Evolutionary conservation across 2,329 filamentous ascomycete species (phyloP).

Genomic region (Xylariales sp.): DNA sequence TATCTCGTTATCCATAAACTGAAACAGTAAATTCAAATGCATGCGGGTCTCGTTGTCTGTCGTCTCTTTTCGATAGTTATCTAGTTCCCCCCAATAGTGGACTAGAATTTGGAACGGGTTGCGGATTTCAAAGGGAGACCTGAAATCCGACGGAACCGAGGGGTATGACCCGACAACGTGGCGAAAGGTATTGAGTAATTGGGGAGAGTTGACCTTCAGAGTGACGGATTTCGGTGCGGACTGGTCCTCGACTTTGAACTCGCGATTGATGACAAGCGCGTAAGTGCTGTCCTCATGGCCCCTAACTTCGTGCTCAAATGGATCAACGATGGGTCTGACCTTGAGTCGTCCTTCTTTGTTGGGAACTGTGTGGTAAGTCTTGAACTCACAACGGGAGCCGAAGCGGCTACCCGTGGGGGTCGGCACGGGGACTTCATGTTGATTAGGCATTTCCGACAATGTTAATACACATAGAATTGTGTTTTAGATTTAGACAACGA

Average conservation of each 20-base stretch:
- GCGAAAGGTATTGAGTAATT: constrained; percentile 35
- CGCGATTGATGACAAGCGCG: constrained; percentile 34
- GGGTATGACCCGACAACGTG: constrained; percentile 36
- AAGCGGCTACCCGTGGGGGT: not conserved
- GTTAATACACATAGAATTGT: not conserved
- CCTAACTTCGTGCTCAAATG: constrained; percentile 23
- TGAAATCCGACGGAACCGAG: constrained; percentile 36
- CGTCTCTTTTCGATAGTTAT: constrained; percentile 27
- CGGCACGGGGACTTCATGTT: not conserved
- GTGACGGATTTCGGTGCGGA: constrained; percentile 30
- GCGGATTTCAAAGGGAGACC: constrained; percentile 35
- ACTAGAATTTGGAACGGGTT: constrained; percentile 38
- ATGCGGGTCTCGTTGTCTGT: constrained; percentile 26
- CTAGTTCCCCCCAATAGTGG: constrained; percentile 40
- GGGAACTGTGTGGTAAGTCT: constrained; percentile 29
- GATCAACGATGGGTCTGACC: constrained; percentile 26
- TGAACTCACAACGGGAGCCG: constrained; percentile 34
- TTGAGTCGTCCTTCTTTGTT: constrained; percentile 34
- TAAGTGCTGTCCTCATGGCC: constrained; percentile 26
- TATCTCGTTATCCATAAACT: constrained; percentile 40
- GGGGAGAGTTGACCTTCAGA: constrained; percentile 39
- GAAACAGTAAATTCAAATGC: constrained; percentile 41
- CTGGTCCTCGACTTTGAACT: constrained; percentile 31
- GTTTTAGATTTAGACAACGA: not conserved
- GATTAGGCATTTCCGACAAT: constrained; percentile 3